Conservation (phyloP, 2,329 filamentous ascomycete species). For the Tolypocladium paradoxum region DNA sequence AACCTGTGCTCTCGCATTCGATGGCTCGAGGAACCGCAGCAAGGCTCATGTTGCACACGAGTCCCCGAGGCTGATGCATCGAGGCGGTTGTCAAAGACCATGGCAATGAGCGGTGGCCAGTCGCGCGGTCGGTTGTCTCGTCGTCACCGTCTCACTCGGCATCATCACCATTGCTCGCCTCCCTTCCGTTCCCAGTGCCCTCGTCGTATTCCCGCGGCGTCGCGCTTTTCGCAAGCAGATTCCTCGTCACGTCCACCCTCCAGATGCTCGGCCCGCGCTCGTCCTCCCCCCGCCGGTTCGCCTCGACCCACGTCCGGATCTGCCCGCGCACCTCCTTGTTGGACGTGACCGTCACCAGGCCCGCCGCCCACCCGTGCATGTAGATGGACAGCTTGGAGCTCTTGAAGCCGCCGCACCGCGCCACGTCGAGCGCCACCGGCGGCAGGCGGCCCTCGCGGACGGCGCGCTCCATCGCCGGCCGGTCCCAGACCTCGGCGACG, state of each 20-base stretch:
- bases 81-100: not conserved
- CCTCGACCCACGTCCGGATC: constrained; percentile 23
- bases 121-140: not conserved
- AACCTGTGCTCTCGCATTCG: not conserved
- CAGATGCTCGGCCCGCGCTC: constrained; percentile 23
- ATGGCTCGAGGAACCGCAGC: not conserved
- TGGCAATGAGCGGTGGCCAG: not conserved
- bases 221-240: constrained; percentile 22
- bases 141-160: not conserved
- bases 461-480: constrained; percentile 12
- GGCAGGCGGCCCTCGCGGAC: constrained; percentile 19
- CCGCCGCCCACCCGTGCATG: constrained; percentile 27
- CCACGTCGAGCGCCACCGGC: constrained; percentile 21
- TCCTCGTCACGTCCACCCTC: constrained; percentile 23
- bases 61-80: no score
- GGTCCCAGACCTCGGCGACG: constrained; percentile 16
- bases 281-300: constrained; percentile 13
- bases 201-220: constrained; percentile 7
- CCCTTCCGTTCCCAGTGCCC: not conserved
- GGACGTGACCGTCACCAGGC: constrained; percentile 24
- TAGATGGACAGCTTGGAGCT: constrained; percentile 27
- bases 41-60: no score
- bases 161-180: not conserved
- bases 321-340: constrained; percentile 29
- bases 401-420: constrained; percentile 19